These are phyloP conservation scores for Amanita rimosa DNA, from an alignment of 768 basidiomycete species.

Conservation along the genomic window DNA sequence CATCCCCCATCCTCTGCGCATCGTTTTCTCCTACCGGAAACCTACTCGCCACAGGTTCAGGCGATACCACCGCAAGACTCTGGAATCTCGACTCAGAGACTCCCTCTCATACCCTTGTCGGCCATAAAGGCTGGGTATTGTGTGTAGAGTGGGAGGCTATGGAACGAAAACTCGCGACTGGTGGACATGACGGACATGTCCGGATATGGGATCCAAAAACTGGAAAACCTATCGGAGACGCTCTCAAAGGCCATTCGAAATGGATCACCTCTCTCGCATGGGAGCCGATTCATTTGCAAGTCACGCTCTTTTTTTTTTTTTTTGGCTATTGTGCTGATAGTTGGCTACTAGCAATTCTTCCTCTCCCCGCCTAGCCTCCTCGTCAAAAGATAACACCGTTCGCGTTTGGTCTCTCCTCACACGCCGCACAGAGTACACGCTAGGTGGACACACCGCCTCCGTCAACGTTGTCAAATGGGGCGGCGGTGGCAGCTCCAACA, in stretches of 20 bases:
- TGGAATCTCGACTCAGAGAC: slow-evolving; percentile 94
- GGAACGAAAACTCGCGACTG: slow-evolving; percentile 85
- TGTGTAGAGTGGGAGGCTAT: slow-evolving; percentile 96
- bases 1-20: slow-evolving; percentile 88
- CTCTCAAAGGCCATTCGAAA: slow-evolving; percentile 87
- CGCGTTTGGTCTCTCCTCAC: slow-evolving; percentile 83
- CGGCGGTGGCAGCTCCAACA: slow-evolving; percentile 58
- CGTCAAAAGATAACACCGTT: slow-evolving; percentile 93
- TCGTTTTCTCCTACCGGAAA: slow-evolving; percentile 92
- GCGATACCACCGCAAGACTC: slow-evolving; percentile 83
- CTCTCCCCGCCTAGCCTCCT: slow-evolving; percentile 81
- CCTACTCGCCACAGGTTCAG: slow-evolving; percentile 88
- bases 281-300: slow-evolving; percentile 92
- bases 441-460: slow-evolving; percentile 89
- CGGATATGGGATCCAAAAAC: slow-evolving; percentile 91
- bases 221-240: slow-evolving; percentile 81
- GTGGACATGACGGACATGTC: slow-evolving; percentile 89
- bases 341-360: slow-evolving; percentile 49
- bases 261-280: slow-evolving; percentile 94
- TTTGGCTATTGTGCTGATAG: too few relatives aligned
- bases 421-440: slow-evolving; percentile 65
- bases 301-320: slow-evolving; percentile 6
- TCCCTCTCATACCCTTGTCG: slow-evolving; percentile 76
- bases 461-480: slow-evolving; percentile 97
- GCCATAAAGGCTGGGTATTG: slow-evolving; percentile 93